Percentiles rank a stretch among this genome's conserved stretches.
phyloP scores from a whole-genome alignment of 2,329 filamentous ascomycete genomes.

The Calonectria pseudoreteaudii region DNA sequence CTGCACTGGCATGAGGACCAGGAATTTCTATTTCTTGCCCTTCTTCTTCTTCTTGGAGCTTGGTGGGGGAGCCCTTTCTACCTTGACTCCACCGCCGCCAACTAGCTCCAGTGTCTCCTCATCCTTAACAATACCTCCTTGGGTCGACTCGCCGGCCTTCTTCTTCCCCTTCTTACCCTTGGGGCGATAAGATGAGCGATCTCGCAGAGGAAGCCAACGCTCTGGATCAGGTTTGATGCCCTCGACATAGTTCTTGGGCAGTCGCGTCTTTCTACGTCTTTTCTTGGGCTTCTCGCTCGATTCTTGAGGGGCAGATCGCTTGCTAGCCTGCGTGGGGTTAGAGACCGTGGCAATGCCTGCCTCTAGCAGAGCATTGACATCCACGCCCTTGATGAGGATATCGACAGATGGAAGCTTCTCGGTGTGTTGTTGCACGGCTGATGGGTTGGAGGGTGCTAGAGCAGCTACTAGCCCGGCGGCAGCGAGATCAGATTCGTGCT shows the following conservation, averaged over 20 bases:
- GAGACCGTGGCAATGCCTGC: slow-evolving; percentile 68
- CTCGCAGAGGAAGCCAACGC: slow-evolving; percentile 90
- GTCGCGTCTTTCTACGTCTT: slow-evolving; percentile 69
- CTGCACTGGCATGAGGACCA: neutral
- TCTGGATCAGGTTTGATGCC: slow-evolving; percentile 88
- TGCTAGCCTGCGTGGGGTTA: slow-evolving; percentile 56
- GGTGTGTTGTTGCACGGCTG: slow-evolving; percentile 66
- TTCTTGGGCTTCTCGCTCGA: slow-evolving; percentile 58
- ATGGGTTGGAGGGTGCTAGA: slow-evolving; percentile 71
- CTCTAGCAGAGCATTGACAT: slow-evolving; percentile 72
- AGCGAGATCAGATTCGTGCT: slow-evolving; percentile 76
- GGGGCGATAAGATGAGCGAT: slow-evolving; percentile 88
- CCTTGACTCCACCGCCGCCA: slow-evolving; percentile 73
- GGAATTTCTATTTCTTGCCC: slow-evolving; percentile 61
- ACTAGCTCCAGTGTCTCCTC: slow-evolving; percentile 75
- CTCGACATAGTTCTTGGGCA: slow-evolving; percentile 81
- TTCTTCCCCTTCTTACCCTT: slow-evolving; percentile 95
- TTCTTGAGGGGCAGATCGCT: slow-evolving; percentile 58
- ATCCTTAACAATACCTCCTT: slow-evolving; percentile 85
- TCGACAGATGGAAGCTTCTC: slow-evolving; percentile 71
- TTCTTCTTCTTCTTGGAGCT: slow-evolving; percentile 63
- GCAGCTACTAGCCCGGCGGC: slow-evolving; percentile 89
- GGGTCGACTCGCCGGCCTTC: slow-evolving; percentile 81
- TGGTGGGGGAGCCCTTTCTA: slow-evolving; percentile 66
- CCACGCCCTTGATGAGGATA: slow-evolving; percentile 69